Percentiles rank a stretch among this genome's conserved stretches.
phyloP scores from a whole-genome alignment of 139 green algal genomes.

The Chlorella vulgaris region DNA sequence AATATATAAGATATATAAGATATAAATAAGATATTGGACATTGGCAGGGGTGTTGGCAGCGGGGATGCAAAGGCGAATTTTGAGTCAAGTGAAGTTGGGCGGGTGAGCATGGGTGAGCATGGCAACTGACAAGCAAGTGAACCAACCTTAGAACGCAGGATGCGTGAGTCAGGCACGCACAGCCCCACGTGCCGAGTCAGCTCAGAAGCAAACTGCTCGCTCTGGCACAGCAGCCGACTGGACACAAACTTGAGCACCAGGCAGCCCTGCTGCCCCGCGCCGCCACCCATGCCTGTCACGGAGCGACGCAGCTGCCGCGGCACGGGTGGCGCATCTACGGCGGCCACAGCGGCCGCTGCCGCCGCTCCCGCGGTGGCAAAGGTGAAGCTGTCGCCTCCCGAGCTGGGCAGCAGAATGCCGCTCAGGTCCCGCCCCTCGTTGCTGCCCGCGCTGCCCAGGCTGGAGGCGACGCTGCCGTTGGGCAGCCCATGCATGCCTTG shows the following conservation, averaged over 20 bases:
- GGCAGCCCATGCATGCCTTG: no score
- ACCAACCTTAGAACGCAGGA: constrained; percentile 65
- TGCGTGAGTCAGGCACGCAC: constrained; percentile 62
- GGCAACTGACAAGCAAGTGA: not conserved
- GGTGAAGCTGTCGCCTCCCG: not conserved
- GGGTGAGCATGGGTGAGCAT: no score
- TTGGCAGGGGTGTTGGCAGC: no score
- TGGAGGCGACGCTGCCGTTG: not conserved
- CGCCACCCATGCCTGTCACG: not conserved
- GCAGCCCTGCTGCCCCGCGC: constrained; percentile 36
- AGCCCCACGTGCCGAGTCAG: constrained; percentile 77
- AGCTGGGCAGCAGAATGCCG: not conserved
- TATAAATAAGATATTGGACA: no score
- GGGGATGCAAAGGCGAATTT: no score
- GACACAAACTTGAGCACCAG: constrained; percentile 74
- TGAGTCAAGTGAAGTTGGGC: no score
- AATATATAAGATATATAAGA: no score
- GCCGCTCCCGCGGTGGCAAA: not conserved
- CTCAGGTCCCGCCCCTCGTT: not conserved
- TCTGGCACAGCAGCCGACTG: constrained; percentile 61
- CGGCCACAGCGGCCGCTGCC: not conserved
- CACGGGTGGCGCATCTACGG: not conserved
- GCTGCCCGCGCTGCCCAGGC: not conserved
- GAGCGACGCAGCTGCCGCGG: not conserved
- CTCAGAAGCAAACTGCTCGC: constrained; percentile 85